A percentile compares a stretch with the other conserved stretches of the same genome.
Conservation (phyloP, 2,329 filamentous ascomycete species). For the Colletotrichum lupini region DNA sequence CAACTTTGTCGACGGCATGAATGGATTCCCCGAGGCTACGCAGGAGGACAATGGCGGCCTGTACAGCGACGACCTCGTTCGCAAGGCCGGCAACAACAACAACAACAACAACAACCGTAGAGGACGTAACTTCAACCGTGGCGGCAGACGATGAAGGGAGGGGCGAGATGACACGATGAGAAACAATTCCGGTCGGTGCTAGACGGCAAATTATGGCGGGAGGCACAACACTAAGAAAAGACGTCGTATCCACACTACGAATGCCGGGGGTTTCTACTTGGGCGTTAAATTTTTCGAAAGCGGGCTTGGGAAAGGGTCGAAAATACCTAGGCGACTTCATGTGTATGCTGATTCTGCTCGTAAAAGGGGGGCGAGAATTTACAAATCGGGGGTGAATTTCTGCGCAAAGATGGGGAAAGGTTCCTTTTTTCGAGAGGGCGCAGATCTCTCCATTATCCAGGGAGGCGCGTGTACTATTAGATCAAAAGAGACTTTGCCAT, state of each 20-base stretch:
- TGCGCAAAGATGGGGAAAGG: background rate
- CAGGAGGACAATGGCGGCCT: conserved; percentile 50
- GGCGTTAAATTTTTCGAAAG: background rate
- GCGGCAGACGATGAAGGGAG: background rate
- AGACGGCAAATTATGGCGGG: background rate
- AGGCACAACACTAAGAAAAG: background rate
- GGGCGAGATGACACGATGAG: background rate
- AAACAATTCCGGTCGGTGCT: background rate
- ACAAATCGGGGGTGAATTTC: background rate
- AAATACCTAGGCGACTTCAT: conserved; percentile 4
- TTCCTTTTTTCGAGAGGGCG: background rate
- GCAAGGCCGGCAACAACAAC: conserved; percentile 10
- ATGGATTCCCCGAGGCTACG: conserved; percentile 64
- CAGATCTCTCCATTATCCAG: background rate
- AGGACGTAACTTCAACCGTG: conserved; percentile 37
- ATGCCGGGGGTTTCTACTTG: background rate
- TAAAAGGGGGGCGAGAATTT: background rate
- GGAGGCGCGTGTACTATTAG: background rate
- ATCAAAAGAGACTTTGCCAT: background rate
- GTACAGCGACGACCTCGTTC: conserved; percentile 64
- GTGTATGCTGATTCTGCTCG: background rate
- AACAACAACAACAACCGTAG: conserved; percentile 32
- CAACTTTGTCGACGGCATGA: conserved; percentile 62
- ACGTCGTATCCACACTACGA: background rate
- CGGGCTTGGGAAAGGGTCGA: background rate